Base-by-base conservation (phyloP, 2,329 filamentous ascomycete species). In the Calonectria hongkongensis region DNA sequence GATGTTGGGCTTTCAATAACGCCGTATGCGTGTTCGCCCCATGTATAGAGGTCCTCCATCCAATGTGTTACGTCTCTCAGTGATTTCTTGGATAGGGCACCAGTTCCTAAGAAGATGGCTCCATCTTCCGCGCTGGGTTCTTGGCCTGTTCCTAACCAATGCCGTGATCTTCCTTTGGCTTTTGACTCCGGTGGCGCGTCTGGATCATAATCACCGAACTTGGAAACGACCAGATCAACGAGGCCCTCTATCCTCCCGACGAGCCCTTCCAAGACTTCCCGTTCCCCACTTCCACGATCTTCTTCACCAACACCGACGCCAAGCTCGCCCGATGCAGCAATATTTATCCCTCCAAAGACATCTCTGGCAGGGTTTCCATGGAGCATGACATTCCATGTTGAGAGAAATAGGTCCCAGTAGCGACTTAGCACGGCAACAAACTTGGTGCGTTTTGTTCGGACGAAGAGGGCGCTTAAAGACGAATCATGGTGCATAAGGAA, bases 281-380 rank as follows among this genome's bases (percentile, higher is more conserved):
- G 89, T 85, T 98, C 96, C 39, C 95, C 95, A 81, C 96, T 98
- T 5, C 96, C 96, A 82, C 95, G 93, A 68, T 98, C 95, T 85
- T 98, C 97, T 82, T 98, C 97, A 21, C 97, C 97, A 1, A 98
- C 97, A 0, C 97, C 97, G 56, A 98, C 91, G 18, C 97, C 97
- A 30, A 98, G 90, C 84, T 98, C 96, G 21, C 97, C 96, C 41
- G 95, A 95, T 8, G 94, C 94, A 15, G 96, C 95, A 39, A 99
- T 88, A 83, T 98, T 98, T 81, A 98, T 92, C 7, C 94, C 95
- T 13, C 93, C 92, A 79, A 95, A 95, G 6, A 98, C 88, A 74
- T 93, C 93, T 1, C 93, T 91, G 2, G 93, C 92, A 0, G 97
- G 97, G 79, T 98, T 98, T 10, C 95, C 96, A 81, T 96, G 94